Percentiles rank a stretch among this genome's conserved stretches.
phyloP scores from a whole-genome alignment of 441 rosid species.

The Viola pubescens region DNA sequence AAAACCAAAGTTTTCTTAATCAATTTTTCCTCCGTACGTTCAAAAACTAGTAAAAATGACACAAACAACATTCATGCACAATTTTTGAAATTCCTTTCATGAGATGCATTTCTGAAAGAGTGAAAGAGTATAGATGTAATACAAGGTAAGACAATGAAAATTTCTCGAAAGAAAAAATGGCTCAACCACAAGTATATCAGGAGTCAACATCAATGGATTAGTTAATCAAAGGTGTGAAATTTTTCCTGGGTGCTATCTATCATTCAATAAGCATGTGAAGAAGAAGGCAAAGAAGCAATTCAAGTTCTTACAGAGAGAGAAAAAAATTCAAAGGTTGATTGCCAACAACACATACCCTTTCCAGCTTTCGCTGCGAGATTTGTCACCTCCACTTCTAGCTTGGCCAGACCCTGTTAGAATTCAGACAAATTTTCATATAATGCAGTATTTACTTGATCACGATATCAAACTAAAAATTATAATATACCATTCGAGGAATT shows the following conservation, averaged over 20 bases:
- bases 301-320: constrained; percentile 1
- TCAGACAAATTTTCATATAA: constrained; percentile 1
- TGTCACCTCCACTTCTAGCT: constrained; percentile 96
- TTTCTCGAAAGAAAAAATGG: too few species aligned
- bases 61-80: too few species aligned
- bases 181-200: too few species aligned
- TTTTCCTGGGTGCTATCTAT: too few species aligned
- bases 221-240: too few species aligned
- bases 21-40: not conserved
- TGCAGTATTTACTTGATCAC: not conserved
- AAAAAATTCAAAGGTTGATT: constrained; percentile 2
- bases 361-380: constrained; percentile 99
- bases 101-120: too few species aligned
- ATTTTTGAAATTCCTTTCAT: too few species aligned
- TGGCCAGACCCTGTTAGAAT: constrained; percentile 61
- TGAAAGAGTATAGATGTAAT: too few species aligned
- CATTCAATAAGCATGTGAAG: too few species aligned
- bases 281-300: not conserved
- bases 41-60: not conserved
- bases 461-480: constrained; percentile 3
- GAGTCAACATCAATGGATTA: too few species aligned
- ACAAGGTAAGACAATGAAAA: too few species aligned
- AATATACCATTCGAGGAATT: constrained; percentile 73
- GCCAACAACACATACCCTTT: constrained; percentile 55
- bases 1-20: not conserved